These are phyloP conservation scores for Cairneyella variabilis DNA, from an alignment of 495 filamentous ascomycete genomes.

Conservation along the genomic window DNA sequence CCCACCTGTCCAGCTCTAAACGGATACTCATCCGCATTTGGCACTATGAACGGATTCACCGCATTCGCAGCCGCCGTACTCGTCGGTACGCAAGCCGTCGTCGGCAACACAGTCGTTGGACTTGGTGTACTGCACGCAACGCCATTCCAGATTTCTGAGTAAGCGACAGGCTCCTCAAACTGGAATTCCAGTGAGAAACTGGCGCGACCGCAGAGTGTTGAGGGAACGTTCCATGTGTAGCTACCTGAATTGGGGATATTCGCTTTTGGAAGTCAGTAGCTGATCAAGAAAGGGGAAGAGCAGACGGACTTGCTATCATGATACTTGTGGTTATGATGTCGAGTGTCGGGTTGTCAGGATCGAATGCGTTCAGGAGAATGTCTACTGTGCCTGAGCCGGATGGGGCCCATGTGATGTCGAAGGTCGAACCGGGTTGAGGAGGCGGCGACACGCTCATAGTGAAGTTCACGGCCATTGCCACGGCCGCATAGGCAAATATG, in stretches of 20 bases:
- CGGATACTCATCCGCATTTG: not conserved
- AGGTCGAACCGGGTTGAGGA: constrained; percentile 1
- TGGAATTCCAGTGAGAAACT: not conserved
- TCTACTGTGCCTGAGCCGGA: not conserved
- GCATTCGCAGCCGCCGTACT: not conserved
- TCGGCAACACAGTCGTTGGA: not conserved
- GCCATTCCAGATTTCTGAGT: not conserved
- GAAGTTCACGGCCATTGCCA: not conserved
- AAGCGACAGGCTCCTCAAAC: not conserved
- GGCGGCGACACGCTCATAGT: constrained; percentile 11
- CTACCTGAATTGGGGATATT: not conserved
- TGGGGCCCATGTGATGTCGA: constrained; percentile 10
- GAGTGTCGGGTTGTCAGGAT: not conserved
- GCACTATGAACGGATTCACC: not conserved
- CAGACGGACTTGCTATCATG: not conserved
- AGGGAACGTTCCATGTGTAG: constrained; percentile 1
- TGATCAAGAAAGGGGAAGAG: not conserved
- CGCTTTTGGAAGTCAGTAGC: not conserved
- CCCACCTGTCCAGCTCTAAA: not conserved
- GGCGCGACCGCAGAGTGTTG: not conserved
- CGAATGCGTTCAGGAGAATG: constrained; percentile 6
- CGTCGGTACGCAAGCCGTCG: constrained; percentile 1
- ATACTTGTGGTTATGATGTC: constrained; percentile 10
- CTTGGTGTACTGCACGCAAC: not conserved
- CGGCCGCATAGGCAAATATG: not conserved